phyloP scores from a whole-genome alignment of 2,329 filamentous ascomycete genomes.

The Pseudopyrenochaeta lycopersici region DNA sequence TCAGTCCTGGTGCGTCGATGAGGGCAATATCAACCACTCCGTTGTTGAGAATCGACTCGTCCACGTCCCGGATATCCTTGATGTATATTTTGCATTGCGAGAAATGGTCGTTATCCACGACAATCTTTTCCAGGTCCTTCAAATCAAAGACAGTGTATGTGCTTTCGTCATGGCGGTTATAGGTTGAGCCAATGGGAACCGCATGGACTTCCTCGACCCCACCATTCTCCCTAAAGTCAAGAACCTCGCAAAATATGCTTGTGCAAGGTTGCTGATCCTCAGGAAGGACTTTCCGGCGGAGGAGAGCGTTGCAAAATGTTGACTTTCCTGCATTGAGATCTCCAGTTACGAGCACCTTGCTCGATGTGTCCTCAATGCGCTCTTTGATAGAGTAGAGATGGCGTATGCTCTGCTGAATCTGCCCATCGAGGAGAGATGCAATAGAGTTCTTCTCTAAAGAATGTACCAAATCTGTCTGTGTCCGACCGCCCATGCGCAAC shows the following conservation, averaged over 20 bases:
- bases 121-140: slow-evolving; percentile 83
- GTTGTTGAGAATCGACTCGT: slow-evolving; percentile 95
- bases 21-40: slow-evolving; percentile 97
- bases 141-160: slow-evolving; percentile 90
- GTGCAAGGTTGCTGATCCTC: slow-evolving; percentile 99
- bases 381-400: slow-evolving; percentile 88
- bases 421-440: slow-evolving; percentile 88
- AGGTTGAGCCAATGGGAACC: slow-evolving; percentile 80
- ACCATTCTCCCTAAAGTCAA: slow-evolving; percentile 90
- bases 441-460: slow-evolving; percentile 93
- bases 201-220: slow-evolving; percentile 95
- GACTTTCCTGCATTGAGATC: slow-evolving; percentile 98
- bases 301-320: slow-evolving; percentile 96
- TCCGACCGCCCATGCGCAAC: slow-evolving; percentile 84
- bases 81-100: slow-evolving; percentile 98
- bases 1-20: slow-evolving; percentile 94
- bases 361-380: slow-evolving; percentile 95
- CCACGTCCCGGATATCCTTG: slow-evolving; percentile 85
- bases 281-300: slow-evolving; percentile 89
- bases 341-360: slow-evolving; percentile 94
- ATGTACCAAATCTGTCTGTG: slow-evolving; percentile 91
- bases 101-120: slow-evolving; percentile 86
- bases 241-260: slow-evolving; percentile 96
- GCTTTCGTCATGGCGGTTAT: slow-evolving; percentile 89
- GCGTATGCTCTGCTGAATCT: slow-evolving; percentile 92